Base-by-base conservation (phyloP, 306 rosid species). In the Inga leiocalycina region DNA sequence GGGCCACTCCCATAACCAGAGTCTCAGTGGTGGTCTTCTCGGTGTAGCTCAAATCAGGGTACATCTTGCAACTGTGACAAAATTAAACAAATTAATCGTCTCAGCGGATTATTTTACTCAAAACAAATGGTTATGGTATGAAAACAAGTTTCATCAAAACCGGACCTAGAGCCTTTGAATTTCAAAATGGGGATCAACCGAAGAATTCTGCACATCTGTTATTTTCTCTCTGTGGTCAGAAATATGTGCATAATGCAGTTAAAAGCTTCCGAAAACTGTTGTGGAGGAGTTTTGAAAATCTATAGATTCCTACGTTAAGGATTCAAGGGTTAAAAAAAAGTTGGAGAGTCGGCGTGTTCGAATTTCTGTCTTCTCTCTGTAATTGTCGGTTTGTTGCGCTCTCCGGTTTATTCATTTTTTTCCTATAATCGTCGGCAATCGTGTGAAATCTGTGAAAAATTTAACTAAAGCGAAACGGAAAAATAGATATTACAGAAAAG, bases 1-100 rank as follows among this genome's bases (percentile, higher is more conserved):
- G 86, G 24, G 84, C 89, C 43, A 92, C 87, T 0, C 93, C 91
- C 57, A 89, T 17, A 3, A 91, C 59, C 54, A 86, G 84, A 46
- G 92, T 85, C 87, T 90, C 88, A 1, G 89, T 51, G 59, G 91
- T 74, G 51, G 91, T 56, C 6, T 0, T 52, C 90, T 92, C 94
- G 11, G 80, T n/a, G 80, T 84, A 81, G 86, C 84, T 62, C 77
- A 88, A 4, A 51, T 87, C 93, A 2, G 90, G 84, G 81, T 78
- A 83, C 91, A 83, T 81, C 66, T 77, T 82, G 88, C 97, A 88
- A n/a, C 96, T 90, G 85, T 22, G 43, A n/a, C 19, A 16, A 56
- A 2, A 20, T 20, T 17, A 3, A 10, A 43, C 0, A 6, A 13
- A 10, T 3, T 5, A 30, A 43, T 35, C 39, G 19, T 24, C 15